Base-by-base conservation (phyloP, 495 filamentous ascomycete species). In the Collariella sp. region DNA sequence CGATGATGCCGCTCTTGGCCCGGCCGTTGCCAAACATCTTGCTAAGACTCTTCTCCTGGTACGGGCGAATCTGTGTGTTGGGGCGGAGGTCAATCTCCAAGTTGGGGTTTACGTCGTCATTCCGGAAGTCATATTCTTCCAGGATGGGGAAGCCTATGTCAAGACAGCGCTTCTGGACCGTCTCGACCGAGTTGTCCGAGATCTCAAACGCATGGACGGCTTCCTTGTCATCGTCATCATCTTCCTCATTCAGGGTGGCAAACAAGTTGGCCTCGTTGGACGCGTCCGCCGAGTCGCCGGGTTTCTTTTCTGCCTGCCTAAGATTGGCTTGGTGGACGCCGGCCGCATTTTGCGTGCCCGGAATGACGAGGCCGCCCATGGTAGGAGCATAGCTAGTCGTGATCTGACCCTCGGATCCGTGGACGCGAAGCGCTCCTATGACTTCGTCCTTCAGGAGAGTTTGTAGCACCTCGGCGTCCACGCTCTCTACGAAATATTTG, bases 1-100 rank as follows among this genome's bases (percentile, higher is more conserved):
- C 93, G 54, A 99, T 97, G 59, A 99, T 95, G 59, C 94, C 93
- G 71, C 88, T 94, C 70, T 95, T 93, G 19, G 93, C 90, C 65
- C 93, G 82, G 51, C 90, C 91, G 64, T 99, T 99, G 62, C 93
- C 90, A 63, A 99, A 99, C 94, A 99, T 97, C 68, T 99, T 97
- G 71, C 86, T 90, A 26, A 99, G 76, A 59, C 88, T 91, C 72
- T 95, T 91, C 71, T 99, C 93, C 70, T 99, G 94, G 62, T 97
- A 97, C 58, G 80, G 83, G 64, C 89, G 84, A 62, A 95, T 96
- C 62, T 87, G 83, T 0, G 88, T 88, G 62, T 81, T 82, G 2
- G 90, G 89, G 63, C 83, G 84, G 42, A 95, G 73, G 67, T 96
- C 90, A 58, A 99, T 97, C 47, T 96, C 88, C 2, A 97, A 74